Conservation (phyloP, 495 filamentous ascomycete species). For the Aspergillus olivimuriae region DNA sequence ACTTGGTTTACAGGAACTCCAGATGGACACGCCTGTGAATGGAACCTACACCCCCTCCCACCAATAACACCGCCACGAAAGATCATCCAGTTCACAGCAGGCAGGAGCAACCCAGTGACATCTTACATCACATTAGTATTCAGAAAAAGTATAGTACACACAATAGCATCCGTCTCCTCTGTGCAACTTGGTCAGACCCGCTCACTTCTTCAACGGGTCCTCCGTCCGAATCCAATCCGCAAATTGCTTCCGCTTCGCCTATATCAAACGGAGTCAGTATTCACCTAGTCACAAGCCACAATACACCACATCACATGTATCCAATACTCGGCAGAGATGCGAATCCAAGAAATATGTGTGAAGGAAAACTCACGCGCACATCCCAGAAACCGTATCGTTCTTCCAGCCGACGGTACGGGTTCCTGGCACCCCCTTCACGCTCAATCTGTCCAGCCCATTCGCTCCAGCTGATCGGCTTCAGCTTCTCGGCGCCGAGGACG, state of each 20-base stretch:
- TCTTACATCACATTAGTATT: too few relatives aligned
- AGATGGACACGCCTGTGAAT: too few relatives aligned
- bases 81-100: too few relatives aligned
- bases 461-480: slow-evolving; percentile 74
- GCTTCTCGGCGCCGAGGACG: slow-evolving; percentile 59
- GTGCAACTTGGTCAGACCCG: not conserved
- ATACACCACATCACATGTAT: not conserved
- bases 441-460: slow-evolving; percentile 82
- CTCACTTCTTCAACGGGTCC: slow-evolving; percentile 13
- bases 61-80: too few relatives aligned
- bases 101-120: too few relatives aligned
- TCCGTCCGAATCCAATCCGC: slow-evolving; percentile 60
- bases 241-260: slow-evolving; percentile 72
- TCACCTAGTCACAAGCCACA: too few relatives aligned
- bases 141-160: not conserved
- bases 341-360: slow-evolving; percentile 32
- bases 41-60: too few relatives aligned
- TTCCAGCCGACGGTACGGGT: slow-evolving; percentile 48
- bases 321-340: slow-evolving; percentile 5
- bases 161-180: not conserved
- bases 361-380: slow-evolving; percentile 51
- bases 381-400: slow-evolving; percentile 63
- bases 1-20: too few relatives aligned
- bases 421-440: slow-evolving; percentile 49
- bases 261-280: slow-evolving; percentile 11